These are phyloP conservation scores for Amorphotheca resinae DNA, from an alignment of 495 filamentous ascomycete species.

Conservation along the genomic window DNA sequence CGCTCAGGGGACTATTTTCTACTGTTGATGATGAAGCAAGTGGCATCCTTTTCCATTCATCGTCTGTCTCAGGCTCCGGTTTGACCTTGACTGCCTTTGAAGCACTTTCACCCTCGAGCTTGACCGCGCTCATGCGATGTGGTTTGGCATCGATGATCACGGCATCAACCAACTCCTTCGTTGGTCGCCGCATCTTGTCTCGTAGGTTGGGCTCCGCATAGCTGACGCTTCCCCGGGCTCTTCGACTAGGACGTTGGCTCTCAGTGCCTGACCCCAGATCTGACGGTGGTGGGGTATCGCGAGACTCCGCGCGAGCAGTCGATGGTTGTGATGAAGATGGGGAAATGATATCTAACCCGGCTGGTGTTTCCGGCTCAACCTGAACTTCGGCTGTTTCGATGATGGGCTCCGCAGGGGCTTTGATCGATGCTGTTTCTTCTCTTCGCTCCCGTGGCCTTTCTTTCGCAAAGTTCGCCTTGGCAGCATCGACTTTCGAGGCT, in stretches of 20 bases:
- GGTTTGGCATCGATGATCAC: slow-evolving; percentile 39
- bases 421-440: slow-evolving; percentile 8
- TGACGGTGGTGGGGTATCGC: slow-evolving; percentile 21
- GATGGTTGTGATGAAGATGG: slow-evolving; percentile 26
- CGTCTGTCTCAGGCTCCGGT: slow-evolving; percentile 15
- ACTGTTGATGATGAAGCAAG: slow-evolving; percentile 11
- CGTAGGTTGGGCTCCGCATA: slow-evolving; percentile 79
- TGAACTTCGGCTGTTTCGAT: slow-evolving; percentile 12
- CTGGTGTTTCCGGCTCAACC: slow-evolving; percentile 20
- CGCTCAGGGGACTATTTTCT: slow-evolving; percentile 19
- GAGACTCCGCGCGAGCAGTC: slow-evolving; percentile 19
- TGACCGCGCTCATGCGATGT: slow-evolving; percentile 1
- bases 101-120: slow-evolving; percentile 8
- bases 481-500: slow-evolving; percentile 4
- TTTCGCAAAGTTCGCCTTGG: slow-evolving; percentile 13
- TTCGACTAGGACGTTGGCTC: slow-evolving; percentile 40
- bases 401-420: neutral
- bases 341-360: slow-evolving; percentile 23
- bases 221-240: slow-evolving; percentile 55
- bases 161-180: slow-evolving; percentile 60
- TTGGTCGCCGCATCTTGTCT: slow-evolving; percentile 78
- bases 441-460: slow-evolving; percentile 15
- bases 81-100: slow-evolving; percentile 10
- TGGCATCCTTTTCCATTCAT: slow-evolving; percentile 20
- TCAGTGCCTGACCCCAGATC: slow-evolving; percentile 12